phyloP scores from a whole-genome alignment of 2,329 filamentous ascomycete genomes.

The Daldinia sp. region DNA sequence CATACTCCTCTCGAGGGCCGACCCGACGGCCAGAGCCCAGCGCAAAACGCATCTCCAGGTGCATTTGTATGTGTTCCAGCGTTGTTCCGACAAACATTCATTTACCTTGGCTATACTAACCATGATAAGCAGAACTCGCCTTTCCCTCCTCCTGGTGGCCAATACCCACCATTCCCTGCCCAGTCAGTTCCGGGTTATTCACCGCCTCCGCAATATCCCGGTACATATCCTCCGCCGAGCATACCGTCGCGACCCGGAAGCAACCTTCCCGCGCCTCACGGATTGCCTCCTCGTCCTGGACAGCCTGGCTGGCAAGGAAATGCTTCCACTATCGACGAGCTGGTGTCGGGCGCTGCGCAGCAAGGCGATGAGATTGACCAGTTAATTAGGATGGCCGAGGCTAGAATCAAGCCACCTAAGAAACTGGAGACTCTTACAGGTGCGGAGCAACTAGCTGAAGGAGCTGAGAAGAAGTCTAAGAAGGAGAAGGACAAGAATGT shows the following conservation, averaged over 20 bases:
- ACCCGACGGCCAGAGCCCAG: slow-evolving; percentile 62
- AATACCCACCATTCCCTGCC: slow-evolving; percentile 56
- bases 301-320: slow-evolving; percentile 53
- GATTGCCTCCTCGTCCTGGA: slow-evolving; percentile 60
- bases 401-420: slow-evolving; percentile 65
- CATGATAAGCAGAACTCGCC: slow-evolving; percentile 54
- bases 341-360: slow-evolving; percentile 59
- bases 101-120: slow-evolving; percentile 16
- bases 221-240: slow-evolving; percentile 57
- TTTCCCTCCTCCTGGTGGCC: slow-evolving; percentile 58
- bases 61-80: slow-evolving; percentile 67
- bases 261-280: slow-evolving; percentile 55
- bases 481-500: slow-evolving; percentile 76
- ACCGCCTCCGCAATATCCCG: slow-evolving; percentile 54
- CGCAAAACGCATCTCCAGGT: slow-evolving; percentile 63
- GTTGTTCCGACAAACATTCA: neutral
- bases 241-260: slow-evolving; percentile 62
- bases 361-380: slow-evolving; percentile 73
- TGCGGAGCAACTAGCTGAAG: slow-evolving; percentile 55
- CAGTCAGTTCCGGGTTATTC: slow-evolving; percentile 52
- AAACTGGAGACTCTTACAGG: slow-evolving; percentile 50
- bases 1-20: slow-evolving; percentile 63
- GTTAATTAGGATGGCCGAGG: slow-evolving; percentile 73
- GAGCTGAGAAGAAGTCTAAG: slow-evolving; percentile 73
- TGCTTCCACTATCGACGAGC: slow-evolving; percentile 62